Evolutionary conservation across 257 asterid species (phyloP).

Genomic region (Verbena officinalis): DNA sequence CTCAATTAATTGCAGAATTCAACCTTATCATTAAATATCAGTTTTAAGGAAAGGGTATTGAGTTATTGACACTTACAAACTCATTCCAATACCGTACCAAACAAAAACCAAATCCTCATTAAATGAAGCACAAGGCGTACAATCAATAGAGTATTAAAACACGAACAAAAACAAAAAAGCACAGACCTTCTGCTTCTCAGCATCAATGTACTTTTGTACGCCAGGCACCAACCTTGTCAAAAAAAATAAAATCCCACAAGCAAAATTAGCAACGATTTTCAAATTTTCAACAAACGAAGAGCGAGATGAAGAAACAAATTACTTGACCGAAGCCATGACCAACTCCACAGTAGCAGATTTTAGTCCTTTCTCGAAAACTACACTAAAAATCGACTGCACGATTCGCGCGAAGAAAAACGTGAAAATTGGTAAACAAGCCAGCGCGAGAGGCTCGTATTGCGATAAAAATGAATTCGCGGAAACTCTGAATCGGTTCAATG

Average conservation of each 20-base stretch:
- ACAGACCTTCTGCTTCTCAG: constrained; percentile 84
- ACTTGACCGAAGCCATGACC: constrained; percentile 64
- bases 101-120: not conserved
- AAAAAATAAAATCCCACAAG: not conserved
- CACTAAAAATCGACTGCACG: constrained; percentile 44
- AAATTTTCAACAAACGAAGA: not conserved
- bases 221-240: constrained; percentile 79
- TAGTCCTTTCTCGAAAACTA: constrained; percentile 68
- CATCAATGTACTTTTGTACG: constrained; percentile 69
- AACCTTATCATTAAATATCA: constrained; percentile 5
- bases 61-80: constrained; percentile 5
- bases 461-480: constrained; percentile 61
- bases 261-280: not conserved
- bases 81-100: not conserved
- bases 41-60: not conserved
- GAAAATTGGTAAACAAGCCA: constrained; percentile 52
- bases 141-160: not conserved
- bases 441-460: constrained; percentile 66
- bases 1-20: constrained; percentile 4
- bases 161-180: not conserved
- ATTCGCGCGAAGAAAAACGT: constrained; percentile 56
- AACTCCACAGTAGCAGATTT: constrained; percentile 57
- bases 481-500: constrained; percentile 56
- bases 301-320: constrained; percentile 29
- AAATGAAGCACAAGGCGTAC: constrained; percentile 12